A percentile compares a stretch with the other conserved stretches of the same genome.
Evolutionary conservation across 768 basidiomycete species (phyloP).

Genomic region (Lactarius pseudohatsudake): DNA sequence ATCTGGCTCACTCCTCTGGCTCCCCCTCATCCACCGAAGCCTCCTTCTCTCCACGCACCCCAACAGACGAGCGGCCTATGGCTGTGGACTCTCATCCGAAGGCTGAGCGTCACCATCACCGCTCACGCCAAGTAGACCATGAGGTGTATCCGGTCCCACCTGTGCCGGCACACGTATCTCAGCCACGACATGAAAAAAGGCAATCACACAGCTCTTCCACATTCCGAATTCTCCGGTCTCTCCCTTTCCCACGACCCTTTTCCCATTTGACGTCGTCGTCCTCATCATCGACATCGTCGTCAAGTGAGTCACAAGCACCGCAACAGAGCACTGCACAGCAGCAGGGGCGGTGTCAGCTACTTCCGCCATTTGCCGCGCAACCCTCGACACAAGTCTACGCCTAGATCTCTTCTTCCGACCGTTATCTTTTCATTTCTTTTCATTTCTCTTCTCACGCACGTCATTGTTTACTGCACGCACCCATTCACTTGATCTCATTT

Average conservation of each 20-base stretch:
- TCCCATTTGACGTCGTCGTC: constrained; percentile 11
- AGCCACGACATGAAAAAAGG: constrained; percentile 15
- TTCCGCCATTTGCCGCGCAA: constrained; percentile 25
- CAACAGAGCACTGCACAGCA: constrained; percentile 18
- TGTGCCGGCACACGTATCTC: constrained; percentile 7
- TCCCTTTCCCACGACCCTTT: constrained; percentile 26
- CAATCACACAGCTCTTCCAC: constrained; percentile 22
- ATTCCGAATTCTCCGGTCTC: constrained; percentile 24
- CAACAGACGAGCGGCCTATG: neutral
- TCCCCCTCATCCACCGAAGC: constrained; percentile 22
- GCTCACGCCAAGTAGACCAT: neutral
- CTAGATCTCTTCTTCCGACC: constrained; percentile 12
- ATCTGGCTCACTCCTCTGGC: constrained; percentile 6
- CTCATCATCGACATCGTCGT: constrained; percentile 2
- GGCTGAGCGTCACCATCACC: neutral
- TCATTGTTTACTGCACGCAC: constrained; percentile 8
- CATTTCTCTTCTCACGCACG: neutral
- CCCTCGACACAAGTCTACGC: constrained; percentile 22
- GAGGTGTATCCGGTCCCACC: constrained; percentile 7
- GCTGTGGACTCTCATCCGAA: constrained; percentile 13
- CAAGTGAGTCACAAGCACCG: constrained; percentile 11
- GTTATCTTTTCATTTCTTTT: neutral
- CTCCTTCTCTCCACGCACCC: constrained; percentile 27
- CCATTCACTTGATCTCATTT: neutral
- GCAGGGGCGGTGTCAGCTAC: constrained; percentile 19